Evolutionary conservation across 1,284 basidiomycete genomes (phyloP), one percentile per base, ranked within the genome.

Genomic region (Porogramme epimiltina): DNA sequence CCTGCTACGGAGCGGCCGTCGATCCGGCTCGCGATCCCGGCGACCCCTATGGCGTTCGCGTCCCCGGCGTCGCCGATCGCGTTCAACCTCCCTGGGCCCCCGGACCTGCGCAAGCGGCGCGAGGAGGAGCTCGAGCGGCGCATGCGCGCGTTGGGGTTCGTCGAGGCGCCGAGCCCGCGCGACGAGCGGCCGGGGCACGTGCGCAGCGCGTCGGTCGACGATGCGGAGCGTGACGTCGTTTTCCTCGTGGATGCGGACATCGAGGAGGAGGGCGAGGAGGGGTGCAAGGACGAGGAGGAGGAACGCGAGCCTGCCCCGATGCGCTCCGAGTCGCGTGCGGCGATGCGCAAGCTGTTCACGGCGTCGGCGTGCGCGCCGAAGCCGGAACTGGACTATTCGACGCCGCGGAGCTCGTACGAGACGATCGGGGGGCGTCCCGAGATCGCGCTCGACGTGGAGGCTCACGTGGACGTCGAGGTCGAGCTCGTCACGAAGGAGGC

Each of bases 131-230:
- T 60, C 20, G 41, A 25, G n/a, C 55, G 55, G 5, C 53, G 45
- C 22, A 60, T 60, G 59, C 42, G 47, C 20, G 53, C 51, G 16
- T 47, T 58, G 19, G 59, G 59, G 1, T 60, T 60, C 44, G 53
- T 56, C 42, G 59, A 60, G 39, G 49, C 46, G 9, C 40, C 26
- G 2, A 46, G 52, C 4, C 55, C 45, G 16, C 45, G 26, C 4
- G 36, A 8, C 15, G 28, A 6, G 28, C 8, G 28, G 28, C 28
- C 6, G 28, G 28, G 28, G 28, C 28, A 31, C 2, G 19, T n/a
- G 4, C 5, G 19, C 19, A 10, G 2, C 4, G 48, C 44, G 34
- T 47, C 45, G 6, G 56, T 53, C 15, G 45, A 51, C 4, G 58
- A 54, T 19, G 44, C 47, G 18, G 52, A 53, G 24, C 47, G 48